These are phyloP conservation scores for Aspergillus baeticus DNA, from an alignment of 495 filamentous ascomycete species.

Conservation along the genomic window DNA sequence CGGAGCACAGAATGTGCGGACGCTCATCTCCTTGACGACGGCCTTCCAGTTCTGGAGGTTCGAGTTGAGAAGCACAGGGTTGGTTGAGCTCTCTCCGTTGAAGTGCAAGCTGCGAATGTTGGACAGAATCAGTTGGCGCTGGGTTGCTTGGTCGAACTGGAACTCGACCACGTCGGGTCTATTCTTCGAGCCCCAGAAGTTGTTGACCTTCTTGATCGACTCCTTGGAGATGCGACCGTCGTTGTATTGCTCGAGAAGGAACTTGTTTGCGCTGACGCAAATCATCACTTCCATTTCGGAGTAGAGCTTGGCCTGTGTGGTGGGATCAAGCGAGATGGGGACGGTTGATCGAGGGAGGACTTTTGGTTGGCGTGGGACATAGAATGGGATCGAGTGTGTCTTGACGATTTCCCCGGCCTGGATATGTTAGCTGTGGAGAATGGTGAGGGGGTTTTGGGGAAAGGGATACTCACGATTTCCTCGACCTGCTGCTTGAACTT, in stretches of 20 bases:
- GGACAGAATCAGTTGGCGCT: conserved; percentile 48
- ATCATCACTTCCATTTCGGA: conserved; percentile 57
- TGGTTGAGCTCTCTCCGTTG: conserved; percentile 38
- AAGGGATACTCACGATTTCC: conserved; percentile 37
- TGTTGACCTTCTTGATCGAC: conserved; percentile 45
- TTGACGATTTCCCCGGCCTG: conserved; percentile 26
- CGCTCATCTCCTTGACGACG: conserved; percentile 48
- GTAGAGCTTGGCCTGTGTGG: conserved; percentile 51
- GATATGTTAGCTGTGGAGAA: conserved; percentile 10
- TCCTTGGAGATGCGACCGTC: conserved; percentile 45
- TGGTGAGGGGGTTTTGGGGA: not conserved
- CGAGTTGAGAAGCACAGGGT: conserved; percentile 40
- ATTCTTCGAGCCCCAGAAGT: conserved; percentile 50
- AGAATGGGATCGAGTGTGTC: conserved; percentile 13
- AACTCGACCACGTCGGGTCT: conserved; percentile 55
- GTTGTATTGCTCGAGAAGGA: conserved; percentile 44
- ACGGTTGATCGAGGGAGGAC: conserved; percentile 25
- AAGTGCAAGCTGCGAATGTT: conserved; percentile 53
- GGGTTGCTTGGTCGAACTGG: conserved; percentile 56
- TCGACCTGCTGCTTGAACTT: conserved; percentile 49
- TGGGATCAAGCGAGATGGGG: conserved; percentile 43
- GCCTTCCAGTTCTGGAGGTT: conserved; percentile 54
- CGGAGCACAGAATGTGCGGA: conserved; percentile 55
- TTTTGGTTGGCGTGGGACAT: conserved; percentile 13
- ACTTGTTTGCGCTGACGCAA: conserved; percentile 49